Percentiles rank a stretch among this genome's conserved stretches.
Evolutionary conservation across 345 rosid genomes (phyloP).

Genomic region (Carallia brachiata): DNA sequence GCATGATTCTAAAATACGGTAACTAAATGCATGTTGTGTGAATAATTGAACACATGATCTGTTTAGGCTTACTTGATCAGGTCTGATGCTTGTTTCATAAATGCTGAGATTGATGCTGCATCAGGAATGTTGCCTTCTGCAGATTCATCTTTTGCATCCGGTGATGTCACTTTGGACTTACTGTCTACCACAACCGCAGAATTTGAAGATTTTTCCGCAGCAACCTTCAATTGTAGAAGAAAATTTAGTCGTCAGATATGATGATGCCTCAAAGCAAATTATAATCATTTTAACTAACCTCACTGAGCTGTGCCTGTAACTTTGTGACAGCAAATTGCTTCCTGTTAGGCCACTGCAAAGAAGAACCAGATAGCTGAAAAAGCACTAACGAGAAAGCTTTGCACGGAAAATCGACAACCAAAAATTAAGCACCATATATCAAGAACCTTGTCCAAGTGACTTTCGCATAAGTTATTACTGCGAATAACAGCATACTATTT

Average conservation of each 20-base stretch:
- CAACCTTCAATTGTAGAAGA: slow-evolving; percentile 38
- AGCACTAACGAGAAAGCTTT: slow-evolving; percentile 1
- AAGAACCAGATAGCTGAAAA: not conserved
- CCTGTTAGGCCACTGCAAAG: slow-evolving; percentile 40
- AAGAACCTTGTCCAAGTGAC: no score
- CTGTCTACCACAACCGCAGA: slow-evolving; percentile 36
- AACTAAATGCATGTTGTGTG: no score
- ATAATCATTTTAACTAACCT: slow-evolving; percentile 39
- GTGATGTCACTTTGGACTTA: slow-evolving; percentile 22
- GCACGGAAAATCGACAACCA: not conserved
- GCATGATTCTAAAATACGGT: not conserved
- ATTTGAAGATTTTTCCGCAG: slow-evolving; percentile 48
- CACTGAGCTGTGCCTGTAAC: slow-evolving; percentile 53
- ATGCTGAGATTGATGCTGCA: slow-evolving; percentile 51
- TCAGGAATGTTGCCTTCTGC: slow-evolving; percentile 45
- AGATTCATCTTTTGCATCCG: slow-evolving; percentile 38
- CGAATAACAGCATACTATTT: no score
- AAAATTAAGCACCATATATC: not conserved
- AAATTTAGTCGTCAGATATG: not conserved
- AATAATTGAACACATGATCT: not conserved
- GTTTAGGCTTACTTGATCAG: slow-evolving; percentile 70
- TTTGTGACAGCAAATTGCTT: slow-evolving; percentile 39
- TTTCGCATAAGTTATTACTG: no score
- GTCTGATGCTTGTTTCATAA: slow-evolving; percentile 82
- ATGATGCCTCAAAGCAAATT: not conserved